Base-by-base conservation (phyloP, 2,329 filamentous ascomycete species). In the Leptographium wingfieldii region DNA sequence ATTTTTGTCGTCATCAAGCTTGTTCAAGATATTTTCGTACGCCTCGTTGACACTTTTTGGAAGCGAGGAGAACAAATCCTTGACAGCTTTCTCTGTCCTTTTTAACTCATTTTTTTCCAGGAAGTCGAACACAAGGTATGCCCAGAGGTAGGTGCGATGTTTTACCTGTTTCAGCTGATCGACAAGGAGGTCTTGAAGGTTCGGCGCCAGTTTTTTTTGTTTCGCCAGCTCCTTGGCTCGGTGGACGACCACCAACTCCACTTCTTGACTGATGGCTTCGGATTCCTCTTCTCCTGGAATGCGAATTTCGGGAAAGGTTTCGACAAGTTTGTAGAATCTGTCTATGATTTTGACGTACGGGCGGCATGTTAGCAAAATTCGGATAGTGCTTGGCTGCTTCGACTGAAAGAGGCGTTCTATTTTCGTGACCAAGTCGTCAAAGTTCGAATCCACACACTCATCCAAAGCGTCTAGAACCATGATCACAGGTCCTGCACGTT, bases 391-490 rank as follows among this genome's bases (percentile, higher is more conserved):
- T 5, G 11, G 27, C n/a, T 19, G 12, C 7, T 19, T 16, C 5
- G 14, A 10, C 4, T 14, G 14, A 27, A 53, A 33, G 12, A 31
- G 27, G 14, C 25, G 5, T 4, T 53, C 27, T 12, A 53, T 3
- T 46, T 31, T 31, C 25, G 7, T 27, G 27, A 14, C 5, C 29
- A 31, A 33, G 29, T 56, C 33, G 10, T 14, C 6, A 3, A 38
- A 38, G 35, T 38, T 10, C 12, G 35, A 38, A n/a, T 33, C 29
- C 4, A 12, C 49, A n/a, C 61, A 64, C 22, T 63, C 72, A 56
- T 77, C 74, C 1, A 76, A 62, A 1, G 71, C 73, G 64, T 76
- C 73, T 5, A 76, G 62, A 1, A 76, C 68, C 10, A 72, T 63
- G 1, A 72, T 66, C 0, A 76, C 51, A 27, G 67, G 58, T 1